phyloP scores from a whole-genome alignment of 2,329 filamentous ascomycete species.

The Hypoxylon sp. region DNA sequence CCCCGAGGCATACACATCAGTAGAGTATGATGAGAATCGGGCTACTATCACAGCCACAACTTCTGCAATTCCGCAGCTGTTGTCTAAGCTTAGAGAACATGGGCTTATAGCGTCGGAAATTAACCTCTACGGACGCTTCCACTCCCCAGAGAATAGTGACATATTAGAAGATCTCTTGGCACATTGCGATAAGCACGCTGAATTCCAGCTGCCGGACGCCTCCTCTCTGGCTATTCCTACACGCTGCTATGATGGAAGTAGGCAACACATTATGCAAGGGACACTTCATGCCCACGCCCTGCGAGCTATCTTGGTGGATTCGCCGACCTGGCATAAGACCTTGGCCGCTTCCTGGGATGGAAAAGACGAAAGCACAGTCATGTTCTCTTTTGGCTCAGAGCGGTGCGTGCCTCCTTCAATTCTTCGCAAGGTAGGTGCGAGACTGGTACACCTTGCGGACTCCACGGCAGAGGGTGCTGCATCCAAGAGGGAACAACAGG shows the following conservation, averaged over 20 bases:
- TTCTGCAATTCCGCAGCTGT: slow-evolving; percentile 40
- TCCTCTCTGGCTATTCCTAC: slow-evolving; percentile 50
- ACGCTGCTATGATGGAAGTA: slow-evolving; percentile 24
- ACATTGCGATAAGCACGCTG: slow-evolving; percentile 49
- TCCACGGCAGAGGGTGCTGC: not conserved
- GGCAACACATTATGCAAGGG: slow-evolving; percentile 42
- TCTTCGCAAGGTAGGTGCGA: slow-evolving; percentile 6
- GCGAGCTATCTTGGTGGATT: slow-evolving; percentile 18
- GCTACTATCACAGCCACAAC: slow-evolving; percentile 53
- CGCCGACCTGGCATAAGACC: slow-evolving; percentile 22
- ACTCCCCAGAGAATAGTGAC: slow-evolving; percentile 38
- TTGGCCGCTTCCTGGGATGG: slow-evolving; percentile 1
- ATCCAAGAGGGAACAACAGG: not conserved
- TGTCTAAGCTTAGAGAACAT: slow-evolving; percentile 44
- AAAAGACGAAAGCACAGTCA: not conserved
- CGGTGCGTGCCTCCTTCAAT: slow-evolving; percentile 29
- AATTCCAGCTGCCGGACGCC: slow-evolving; percentile 55
- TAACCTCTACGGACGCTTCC: slow-evolving; percentile 55
- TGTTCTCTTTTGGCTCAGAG: slow-evolving; percentile 23
- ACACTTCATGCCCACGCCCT: slow-evolving; percentile 53
- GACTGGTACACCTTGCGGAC: slow-evolving; percentile 19
- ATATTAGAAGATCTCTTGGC: slow-evolving; percentile 42
- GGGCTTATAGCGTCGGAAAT: slow-evolving; percentile 53
- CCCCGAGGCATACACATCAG: slow-evolving; percentile 17
- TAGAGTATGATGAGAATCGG: slow-evolving; percentile 54